These are phyloP conservation scores for Ephemerocybe angulata DNA, from an alignment of 768 basidiomycete genomes.

Conservation along the genomic window DNA sequence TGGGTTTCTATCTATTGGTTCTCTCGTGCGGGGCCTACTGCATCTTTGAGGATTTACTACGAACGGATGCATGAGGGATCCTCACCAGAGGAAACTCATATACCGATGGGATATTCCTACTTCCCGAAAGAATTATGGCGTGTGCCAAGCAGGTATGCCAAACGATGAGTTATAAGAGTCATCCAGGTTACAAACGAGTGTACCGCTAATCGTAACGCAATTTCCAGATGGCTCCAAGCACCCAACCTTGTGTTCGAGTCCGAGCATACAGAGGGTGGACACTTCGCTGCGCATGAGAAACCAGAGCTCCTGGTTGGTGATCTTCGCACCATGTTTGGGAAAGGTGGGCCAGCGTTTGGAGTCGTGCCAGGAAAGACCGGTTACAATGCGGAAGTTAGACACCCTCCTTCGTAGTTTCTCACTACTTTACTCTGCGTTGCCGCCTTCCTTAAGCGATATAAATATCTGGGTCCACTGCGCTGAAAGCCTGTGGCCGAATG, in stretches of 20 bases:
- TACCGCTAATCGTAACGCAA: too few relatives aligned
- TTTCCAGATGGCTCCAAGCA: constrained; percentile 39
- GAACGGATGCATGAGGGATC: constrained; percentile 26
- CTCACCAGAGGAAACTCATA: constrained; percentile 11
- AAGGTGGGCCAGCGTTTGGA: constrained; percentile 44
- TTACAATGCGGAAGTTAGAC: too few relatives aligned
- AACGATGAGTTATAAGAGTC: too few relatives aligned
- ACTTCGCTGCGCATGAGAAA: constrained; percentile 54
- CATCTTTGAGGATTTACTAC: constrained; percentile 57
- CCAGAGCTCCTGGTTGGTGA: constrained; percentile 48
- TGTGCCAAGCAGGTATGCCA: constrained; percentile 30
- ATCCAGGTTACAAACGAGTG: too few relatives aligned
- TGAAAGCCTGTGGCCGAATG: too few relatives aligned
- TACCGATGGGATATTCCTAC: constrained; percentile 47
- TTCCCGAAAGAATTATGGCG: constrained; percentile 47
- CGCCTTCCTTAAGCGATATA: too few relatives aligned
- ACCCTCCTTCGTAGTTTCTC: too few relatives aligned
- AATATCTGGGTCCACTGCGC: too few relatives aligned
- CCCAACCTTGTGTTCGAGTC: constrained; percentile 43
- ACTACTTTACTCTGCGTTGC: too few relatives aligned
- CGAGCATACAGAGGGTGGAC: constrained; percentile 49
- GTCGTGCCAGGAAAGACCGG: constrained; percentile 44
- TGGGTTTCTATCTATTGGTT: constrained; percentile 51
- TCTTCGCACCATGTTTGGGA: constrained; percentile 54
- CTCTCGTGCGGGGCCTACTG: constrained; percentile 54